Percentiles rank a stretch among this genome's conserved stretches.
Conservation (phyloP, 1,284 basidiomycete species). For the Retiboletus flavoniger region DNA sequence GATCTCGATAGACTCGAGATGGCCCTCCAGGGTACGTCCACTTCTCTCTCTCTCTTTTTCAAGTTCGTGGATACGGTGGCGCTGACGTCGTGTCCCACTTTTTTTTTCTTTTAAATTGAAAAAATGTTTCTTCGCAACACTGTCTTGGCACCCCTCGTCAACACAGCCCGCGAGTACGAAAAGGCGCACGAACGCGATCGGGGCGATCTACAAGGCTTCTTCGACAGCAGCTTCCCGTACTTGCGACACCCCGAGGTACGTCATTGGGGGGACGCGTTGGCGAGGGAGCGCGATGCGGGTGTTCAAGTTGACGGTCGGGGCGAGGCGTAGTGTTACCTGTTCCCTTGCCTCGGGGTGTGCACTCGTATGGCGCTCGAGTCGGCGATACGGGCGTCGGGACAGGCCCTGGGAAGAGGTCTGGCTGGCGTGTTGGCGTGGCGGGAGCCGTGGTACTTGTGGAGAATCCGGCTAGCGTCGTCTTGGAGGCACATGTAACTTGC, state of each 20-base stretch:
- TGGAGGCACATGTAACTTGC: background rate
- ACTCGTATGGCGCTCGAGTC: too few relatives aligned
- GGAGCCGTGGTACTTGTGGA: too few relatives aligned
- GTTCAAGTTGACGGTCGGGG: background rate
- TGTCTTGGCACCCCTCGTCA: background rate
- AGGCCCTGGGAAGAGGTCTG: too few relatives aligned
- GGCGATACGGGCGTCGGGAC: too few relatives aligned
- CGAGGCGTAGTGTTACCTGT: background rate
- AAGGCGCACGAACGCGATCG: slow-evolving; percentile 42
- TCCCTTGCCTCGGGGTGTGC: too few relatives aligned
- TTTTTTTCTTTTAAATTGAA: background rate
- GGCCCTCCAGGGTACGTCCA: slow-evolving; percentile 68
- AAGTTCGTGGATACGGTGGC: background rate
- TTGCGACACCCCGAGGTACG: slow-evolving; percentile 77
- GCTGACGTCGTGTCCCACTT: background rate
- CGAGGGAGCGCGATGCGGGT: slow-evolving; percentile 4
- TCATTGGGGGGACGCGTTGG: slow-evolving; percentile 69
- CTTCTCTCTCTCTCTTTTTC: background rate
- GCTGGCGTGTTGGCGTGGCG: too few relatives aligned
- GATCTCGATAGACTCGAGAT: slow-evolving; percentile 95
- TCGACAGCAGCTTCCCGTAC: slow-evolving; percentile 69
- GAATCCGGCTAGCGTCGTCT: background rate
- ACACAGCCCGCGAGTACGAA: slow-evolving; percentile 72
- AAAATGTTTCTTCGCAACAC: too few relatives aligned
- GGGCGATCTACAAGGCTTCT: slow-evolving; percentile 64